Evolutionary conservation across 2,329 filamentous ascomycete species (phyloP), one percentile per base, ranked within the genome.

Genomic region (Sarocladiaceae sp.): DNA sequence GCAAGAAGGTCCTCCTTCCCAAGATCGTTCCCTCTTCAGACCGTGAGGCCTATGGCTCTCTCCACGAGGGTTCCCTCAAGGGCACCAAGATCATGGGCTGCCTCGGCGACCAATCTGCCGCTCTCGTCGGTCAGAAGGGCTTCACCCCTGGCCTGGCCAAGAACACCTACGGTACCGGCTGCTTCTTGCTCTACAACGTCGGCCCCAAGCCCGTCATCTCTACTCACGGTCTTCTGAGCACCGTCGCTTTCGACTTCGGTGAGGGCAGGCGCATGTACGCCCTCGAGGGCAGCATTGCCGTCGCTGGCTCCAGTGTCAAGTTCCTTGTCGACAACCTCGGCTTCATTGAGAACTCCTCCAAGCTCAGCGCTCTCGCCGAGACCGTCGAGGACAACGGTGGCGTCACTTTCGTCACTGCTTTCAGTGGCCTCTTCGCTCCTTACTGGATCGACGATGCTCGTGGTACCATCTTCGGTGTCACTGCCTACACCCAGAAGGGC

Each of bases 391-490:
- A 92, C 67, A 91, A 86, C 57, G 88, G 88, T 54, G 88, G 88
- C 8, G 84, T 86, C 60, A 82, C 88, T 17, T 80, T 92, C 60
- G 88, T 92, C 54, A 92, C 88, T 10, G 88, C 88, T 10, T 92
- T 92, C 66, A 88, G 84, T 66, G 88, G 88, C 48, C 76, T 92
- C 3, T 92, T 91, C 64, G 88, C 88, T 0, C 88, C 88, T 1
- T 92, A 92, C 71, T 92, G 88, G 88, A 88, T 91, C 57, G 88
- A 92, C 65, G 87, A 91, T 69, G 87, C 87, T 2, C 80, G 88
- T 62, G 88, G 88, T 53, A 92, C 88, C 37, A 87, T 90, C 59
- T 88, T 89, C 60, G 87, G 87, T 40, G 87, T 90, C 61, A 90
- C 87, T 0, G 83, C 88, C 55, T 86, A 88, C 69, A 92, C 88